Conservation (phyloP, 192 early-diverging fungal genomes). For the Geranomyces variabilis region DNA sequence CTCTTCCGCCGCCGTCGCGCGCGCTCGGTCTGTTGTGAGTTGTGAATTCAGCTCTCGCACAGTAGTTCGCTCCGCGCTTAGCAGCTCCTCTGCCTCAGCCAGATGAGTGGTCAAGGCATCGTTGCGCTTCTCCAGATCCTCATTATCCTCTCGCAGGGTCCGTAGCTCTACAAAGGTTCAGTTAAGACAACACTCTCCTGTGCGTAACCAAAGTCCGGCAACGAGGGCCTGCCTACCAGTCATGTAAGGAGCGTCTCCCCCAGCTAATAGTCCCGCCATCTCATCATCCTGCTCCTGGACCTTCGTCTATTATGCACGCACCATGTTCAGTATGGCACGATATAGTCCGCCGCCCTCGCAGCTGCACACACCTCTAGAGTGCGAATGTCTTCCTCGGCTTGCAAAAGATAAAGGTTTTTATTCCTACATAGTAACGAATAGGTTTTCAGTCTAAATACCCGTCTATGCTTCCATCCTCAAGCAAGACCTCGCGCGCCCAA, state of each 20-base stretch:
- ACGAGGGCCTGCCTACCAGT: conserved; percentile 21
- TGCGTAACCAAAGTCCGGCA: too few species aligned
- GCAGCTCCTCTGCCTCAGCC: conserved; percentile 40
- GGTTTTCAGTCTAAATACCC: too few species aligned
- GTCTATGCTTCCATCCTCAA: neutral
- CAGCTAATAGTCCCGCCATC: conserved; percentile 24
- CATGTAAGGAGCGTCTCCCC: conserved; percentile 26
- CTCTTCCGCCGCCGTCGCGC: conserved; percentile 33
- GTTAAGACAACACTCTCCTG: neutral
- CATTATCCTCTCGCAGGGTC: conserved; percentile 44
- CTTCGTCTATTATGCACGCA: conserved; percentile 3
- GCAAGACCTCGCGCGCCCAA: neutral
- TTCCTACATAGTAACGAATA: conserved; percentile 33
- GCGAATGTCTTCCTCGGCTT: conserved; percentile 43
- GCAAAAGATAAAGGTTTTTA: conserved; percentile 49
- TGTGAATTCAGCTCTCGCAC: conserved; percentile 29
- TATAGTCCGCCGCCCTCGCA: neutral
- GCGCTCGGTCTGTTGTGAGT: conserved; percentile 39
- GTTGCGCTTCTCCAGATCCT: conserved; percentile 49
- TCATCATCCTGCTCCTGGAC: conserved; percentile 34
- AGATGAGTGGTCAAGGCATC: conserved; percentile 40
- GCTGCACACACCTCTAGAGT: conserved; percentile 34
- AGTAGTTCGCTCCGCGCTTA: conserved; percentile 40
- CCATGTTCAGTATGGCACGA: neutral
- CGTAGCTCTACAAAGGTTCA: conserved; percentile 35